These are phyloP conservation scores for Agarophyton chilense DNA, from an alignment of 23 red algal species.

Conservation along the genomic window DNA sequence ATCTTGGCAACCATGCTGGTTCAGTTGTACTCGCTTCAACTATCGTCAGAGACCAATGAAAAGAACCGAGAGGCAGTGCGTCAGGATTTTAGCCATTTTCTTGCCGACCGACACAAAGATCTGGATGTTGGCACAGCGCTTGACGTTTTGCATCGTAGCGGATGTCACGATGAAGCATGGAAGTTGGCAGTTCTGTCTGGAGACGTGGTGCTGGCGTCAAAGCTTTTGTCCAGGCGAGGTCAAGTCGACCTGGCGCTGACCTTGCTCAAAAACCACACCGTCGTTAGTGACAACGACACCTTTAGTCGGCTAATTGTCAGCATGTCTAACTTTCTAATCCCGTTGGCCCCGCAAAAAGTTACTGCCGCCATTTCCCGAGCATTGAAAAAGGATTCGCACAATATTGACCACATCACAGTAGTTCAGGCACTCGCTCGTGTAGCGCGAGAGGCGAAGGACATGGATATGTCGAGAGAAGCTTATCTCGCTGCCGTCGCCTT, in stretches of 20 bases:
- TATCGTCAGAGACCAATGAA: constrained; percentile 46
- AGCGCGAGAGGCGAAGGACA: constrained; percentile 33
- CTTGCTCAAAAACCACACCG: constrained; percentile 37
- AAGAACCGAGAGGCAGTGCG: constrained; percentile 39
- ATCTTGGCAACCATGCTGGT: constrained; percentile 68
- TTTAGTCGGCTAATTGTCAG: constrained; percentile 39
- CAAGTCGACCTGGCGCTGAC: constrained; percentile 43
- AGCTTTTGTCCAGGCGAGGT: constrained; percentile 43
- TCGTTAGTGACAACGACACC: constrained; percentile 34
- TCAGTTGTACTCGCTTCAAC: constrained; percentile 55
- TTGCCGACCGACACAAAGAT: constrained; percentile 55
- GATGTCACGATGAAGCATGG: constrained; percentile 63
- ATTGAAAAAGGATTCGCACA: constrained; percentile 47
- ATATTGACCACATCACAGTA: constrained; percentile 34
- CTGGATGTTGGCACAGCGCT: constrained; percentile 50
- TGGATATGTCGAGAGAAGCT: constrained; percentile 18
- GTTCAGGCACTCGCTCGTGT: constrained; percentile 49
- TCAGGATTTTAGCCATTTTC: constrained; percentile 67
- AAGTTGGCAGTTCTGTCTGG: constrained; percentile 56
- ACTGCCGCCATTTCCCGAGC: constrained; percentile 22
- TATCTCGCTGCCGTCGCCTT: constrained; percentile 19
- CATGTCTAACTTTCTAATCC: constrained; percentile 50
- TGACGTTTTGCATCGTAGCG: constrained; percentile 17
- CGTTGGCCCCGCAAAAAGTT: constrained; percentile 43
- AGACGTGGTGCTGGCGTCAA: constrained; percentile 28